Conservation (phyloP, 805 yeast genomes). For the Yamadazyma paraphyllophila region DNA sequence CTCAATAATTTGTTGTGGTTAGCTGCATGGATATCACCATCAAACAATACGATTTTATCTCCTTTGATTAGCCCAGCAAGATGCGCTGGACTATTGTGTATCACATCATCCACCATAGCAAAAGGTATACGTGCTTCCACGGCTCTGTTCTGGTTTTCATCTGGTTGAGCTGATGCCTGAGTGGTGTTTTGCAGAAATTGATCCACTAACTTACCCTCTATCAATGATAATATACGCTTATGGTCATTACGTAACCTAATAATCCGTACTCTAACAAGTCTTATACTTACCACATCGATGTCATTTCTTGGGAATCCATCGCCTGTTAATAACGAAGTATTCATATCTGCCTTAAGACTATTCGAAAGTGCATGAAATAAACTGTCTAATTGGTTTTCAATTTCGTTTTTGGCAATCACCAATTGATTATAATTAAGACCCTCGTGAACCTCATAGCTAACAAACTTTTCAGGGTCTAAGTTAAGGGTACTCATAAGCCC, state of each 20-base stretch:
- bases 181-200: constrained; percentile 31
- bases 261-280: constrained; percentile 61
- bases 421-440: constrained; percentile 15
- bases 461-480: constrained; percentile 10
- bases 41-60: constrained; percentile 58
- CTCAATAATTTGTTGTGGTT: constrained; percentile 52
- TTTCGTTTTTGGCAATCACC: constrained; percentile 7
- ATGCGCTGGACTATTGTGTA: constrained; percentile 54
- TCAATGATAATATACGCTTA: constrained; percentile 41
- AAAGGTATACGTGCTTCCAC: constrained; percentile 41
- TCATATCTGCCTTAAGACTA: constrained; percentile 55
- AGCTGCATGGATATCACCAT: constrained; percentile 45
- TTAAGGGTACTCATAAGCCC: constrained; percentile 17
- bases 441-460: constrained; percentile 9
- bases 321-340: constrained; percentile 56
- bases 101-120: constrained; percentile 53
- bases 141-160: not conserved
- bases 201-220: constrained; percentile 47
- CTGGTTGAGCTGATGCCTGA: constrained; percentile 5
- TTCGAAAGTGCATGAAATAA: constrained; percentile 43
- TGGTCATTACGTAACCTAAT: constrained; percentile 72
- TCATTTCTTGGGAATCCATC: constrained; percentile 90
- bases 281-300: constrained; percentile 68
- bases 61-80: constrained; percentile 48
- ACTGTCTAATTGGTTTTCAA: constrained; percentile 25